Evolutionary conservation across 257 asterid genomes (phyloP), one percentile per base, ranked within the genome.

Genomic region (Petrea volubilis): DNA sequence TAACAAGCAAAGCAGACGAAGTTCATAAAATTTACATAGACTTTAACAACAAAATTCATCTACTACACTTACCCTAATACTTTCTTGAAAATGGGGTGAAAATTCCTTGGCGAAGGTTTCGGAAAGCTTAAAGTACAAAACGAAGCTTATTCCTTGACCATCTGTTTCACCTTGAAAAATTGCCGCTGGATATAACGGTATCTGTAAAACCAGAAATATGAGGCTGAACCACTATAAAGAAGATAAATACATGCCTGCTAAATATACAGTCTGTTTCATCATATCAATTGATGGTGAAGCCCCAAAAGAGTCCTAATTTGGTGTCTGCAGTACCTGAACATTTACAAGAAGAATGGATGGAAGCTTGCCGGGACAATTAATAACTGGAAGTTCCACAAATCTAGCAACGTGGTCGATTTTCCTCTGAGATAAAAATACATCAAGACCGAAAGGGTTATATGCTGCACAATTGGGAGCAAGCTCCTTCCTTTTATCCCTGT

Each of bases 331-430:
- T 73, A 88, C 91, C 91, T 88, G 95, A 49, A 82, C 85, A 73
- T 88, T 88, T 73, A 88, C 89, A 25, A 88, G 85, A 67, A 88
- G 95, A 56, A 88, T 80, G 9, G 87, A 72, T 27, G 95, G 95
- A 53, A 88, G 86, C 52, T 74, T 77, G 67, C 84, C 91, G 0
- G 85, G 74, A 55, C 77, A 73, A 72, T 53, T 71, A 21, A 64
- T 46, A 51, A 44, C 61, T 23, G 91, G 91, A 69, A 88, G 91
- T 21, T 85, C 88, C 78, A 88, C 91, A 69, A 68, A 82, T 55
- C 78, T 83, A 69, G 91, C 91, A 74, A 88, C 68, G 63, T 88
- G 94, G 66, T 85, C 55, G 51, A 88, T 73, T 78, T 88, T 88
- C 73, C 77, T 81, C 38, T 80, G 88, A 72, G 88, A 83, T 52